phyloP scores from a whole-genome alignment of 2,329 filamentous ascomycete species.

The Pseudopyricularia javanii region DNA sequence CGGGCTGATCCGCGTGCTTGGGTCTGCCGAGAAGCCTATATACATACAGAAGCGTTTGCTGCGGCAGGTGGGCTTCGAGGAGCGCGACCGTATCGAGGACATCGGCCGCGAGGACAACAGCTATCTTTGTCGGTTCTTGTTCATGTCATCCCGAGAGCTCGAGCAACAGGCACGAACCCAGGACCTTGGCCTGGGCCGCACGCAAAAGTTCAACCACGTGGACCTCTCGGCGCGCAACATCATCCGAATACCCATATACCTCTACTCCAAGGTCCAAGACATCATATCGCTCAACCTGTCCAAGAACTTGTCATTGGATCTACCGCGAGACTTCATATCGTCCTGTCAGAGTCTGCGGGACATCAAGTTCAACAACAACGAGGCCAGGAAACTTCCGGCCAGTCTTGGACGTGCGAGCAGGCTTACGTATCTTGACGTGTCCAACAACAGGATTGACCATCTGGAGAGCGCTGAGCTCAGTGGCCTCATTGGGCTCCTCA shows the following conservation, averaged over 20 bases:
- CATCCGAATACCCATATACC: constrained; percentile 84
- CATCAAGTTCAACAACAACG: constrained; percentile 92
- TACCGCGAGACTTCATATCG: constrained; percentile 93
- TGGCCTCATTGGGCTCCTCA: constrained; percentile 63
- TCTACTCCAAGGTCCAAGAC: constrained; percentile 83
- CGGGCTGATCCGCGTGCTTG: constrained; percentile 72
- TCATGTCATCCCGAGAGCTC: constrained; percentile 78
- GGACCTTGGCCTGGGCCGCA: constrained; percentile 69
- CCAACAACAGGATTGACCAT: constrained; percentile 84
- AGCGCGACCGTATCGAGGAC: constrained; percentile 79
- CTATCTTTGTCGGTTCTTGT: constrained; percentile 92
- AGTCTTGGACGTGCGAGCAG: constrained; percentile 72
- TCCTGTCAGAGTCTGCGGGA: constrained; percentile 84
- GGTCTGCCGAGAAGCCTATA: constrained; percentile 67
- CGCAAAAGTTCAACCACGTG: constrained; percentile 87
- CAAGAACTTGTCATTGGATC: constrained; percentile 78
- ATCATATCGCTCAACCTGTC: constrained; percentile 94
- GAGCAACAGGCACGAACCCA: constrained; percentile 64
- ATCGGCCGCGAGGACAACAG: constrained; percentile 94
- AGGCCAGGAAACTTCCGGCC: constrained; percentile 72
- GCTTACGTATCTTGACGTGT: constrained; percentile 83
- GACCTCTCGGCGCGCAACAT: constrained; percentile 84
- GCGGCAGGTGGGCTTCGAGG: constrained; percentile 83
- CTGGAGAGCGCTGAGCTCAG: constrained; percentile 76
- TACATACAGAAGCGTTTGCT: constrained; percentile 84